These are phyloP conservation scores for Neophaeococcomyces mojaviensis DNA, from an alignment of 2,329 filamentous ascomycete species.

Conservation along the genomic window DNA sequence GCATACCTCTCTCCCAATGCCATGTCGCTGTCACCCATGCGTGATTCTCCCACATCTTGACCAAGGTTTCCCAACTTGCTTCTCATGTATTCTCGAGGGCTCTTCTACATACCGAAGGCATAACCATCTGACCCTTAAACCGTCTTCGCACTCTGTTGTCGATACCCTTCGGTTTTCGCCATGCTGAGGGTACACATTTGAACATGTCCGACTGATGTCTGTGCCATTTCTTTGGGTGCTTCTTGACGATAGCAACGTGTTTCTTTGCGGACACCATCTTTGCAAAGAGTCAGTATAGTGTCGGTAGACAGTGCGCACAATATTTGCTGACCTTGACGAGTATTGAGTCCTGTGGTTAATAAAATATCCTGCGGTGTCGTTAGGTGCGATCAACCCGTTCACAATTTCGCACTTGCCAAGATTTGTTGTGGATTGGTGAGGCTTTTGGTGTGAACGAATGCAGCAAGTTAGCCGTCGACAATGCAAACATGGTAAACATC, in stretches of 20 bases:
- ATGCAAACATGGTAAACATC: too few relatives aligned
- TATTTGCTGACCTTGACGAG: conserved; percentile 26
- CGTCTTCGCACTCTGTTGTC: conserved; percentile 95
- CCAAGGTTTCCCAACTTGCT: neutral
- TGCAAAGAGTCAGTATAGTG: conserved; percentile 18
- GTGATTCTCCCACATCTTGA: neutral
- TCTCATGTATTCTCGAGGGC: conserved; percentile 4
- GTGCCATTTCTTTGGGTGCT: conserved; percentile 94
- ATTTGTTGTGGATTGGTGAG: neutral
- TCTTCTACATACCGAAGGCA: conserved; percentile 74
- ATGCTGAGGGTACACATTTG: conserved; percentile 81
- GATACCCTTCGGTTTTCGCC: conserved; percentile 99
- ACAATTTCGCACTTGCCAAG: conserved; percentile 8
- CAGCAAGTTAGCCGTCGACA: too few relatives aligned
- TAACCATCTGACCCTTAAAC: conserved; percentile 89
- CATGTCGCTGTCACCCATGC: neutral
- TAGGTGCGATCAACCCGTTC: neutral
- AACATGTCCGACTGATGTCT: conserved; percentile 97
- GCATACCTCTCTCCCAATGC: conserved; percentile 10
- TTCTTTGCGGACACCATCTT: conserved; percentile 99
- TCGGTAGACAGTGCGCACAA: neutral
- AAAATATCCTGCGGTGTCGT: conserved; percentile 22
- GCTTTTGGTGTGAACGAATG: too few relatives aligned
- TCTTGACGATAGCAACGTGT: conserved; percentile 99
- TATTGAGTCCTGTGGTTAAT: conserved; percentile 16